Base-by-base conservation (phyloP, 805 yeast species). In the Candida parachauliodes region DNA sequence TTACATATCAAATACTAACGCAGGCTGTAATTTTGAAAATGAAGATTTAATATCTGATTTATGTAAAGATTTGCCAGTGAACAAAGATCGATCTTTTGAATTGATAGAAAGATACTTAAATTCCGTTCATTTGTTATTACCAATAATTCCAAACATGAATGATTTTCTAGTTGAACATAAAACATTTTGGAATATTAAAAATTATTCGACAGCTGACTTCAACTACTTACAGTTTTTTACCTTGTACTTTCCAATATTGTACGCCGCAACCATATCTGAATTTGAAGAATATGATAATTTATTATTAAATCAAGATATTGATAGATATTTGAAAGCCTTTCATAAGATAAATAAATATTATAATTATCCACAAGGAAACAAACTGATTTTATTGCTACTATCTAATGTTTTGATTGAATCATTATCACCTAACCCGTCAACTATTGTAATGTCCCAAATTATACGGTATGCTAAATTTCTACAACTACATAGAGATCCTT, bases 401-500 rank as follows among this genome's bases (percentile, higher is more conserved):
- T 76, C 72, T 25, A 75, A 65, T 49, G 79, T 74, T 12, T 62
- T 70, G 34, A 65, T 68, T 36, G 79, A 68, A 49, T 75, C 74
- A 21, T 72, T 75, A 8, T 65, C 74, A 20, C 83, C 77, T 28
- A 77, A 74, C 45, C 82, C 74, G 24, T 74, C 76, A 27, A 67
- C 74, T 19, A 71, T 72, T 65, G 79, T 67, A 37, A 71, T 76
- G 66, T 72, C 81, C 0, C 71, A 70, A 20, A 68, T 78, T 31
- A 74, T 77, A 2, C 52, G 83, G 30, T 72, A 75, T 42, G 79
- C 81, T 1, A 79, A 78, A 46, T 60, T 72, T 30, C 58, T 76
- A 22, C 76, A 76, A 37, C 52, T 79, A 24, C 78, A 79, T 46
- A 71, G 79, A 50, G 85, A 79, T 48, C 84, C 84, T 3, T 62